phyloP scores from a whole-genome alignment of 2,329 filamentous ascomycete species.

The Lachnellula arida region DNA sequence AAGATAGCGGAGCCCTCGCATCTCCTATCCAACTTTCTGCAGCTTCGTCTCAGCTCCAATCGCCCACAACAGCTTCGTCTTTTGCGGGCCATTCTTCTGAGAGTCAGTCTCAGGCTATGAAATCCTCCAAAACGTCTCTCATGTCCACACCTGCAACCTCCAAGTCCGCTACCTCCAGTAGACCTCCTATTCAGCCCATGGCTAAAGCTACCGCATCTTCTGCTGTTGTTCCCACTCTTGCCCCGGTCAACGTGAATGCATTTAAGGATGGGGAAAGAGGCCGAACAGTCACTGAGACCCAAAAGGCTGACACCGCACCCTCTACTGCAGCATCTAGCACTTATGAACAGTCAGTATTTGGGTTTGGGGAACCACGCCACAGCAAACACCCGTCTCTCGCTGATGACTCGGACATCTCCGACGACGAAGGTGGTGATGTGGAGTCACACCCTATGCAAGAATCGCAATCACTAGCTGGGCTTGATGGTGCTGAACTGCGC shows the following conservation, averaged over 20 bases:
- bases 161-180: conserved; percentile 25
- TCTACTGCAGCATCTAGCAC: conserved; percentile 2
- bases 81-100: conserved; percentile 27
- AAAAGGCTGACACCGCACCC: conserved; percentile 14
- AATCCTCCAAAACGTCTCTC: conserved; percentile 30
- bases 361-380: conserved; percentile 16
- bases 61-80: conserved; percentile 26
- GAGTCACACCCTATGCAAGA: conserved; percentile 5
- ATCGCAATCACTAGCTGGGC: conserved; percentile 9
- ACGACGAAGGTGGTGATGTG: conserved; percentile 14
- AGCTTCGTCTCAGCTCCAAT: conserved; percentile 30
- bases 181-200: conserved; percentile 28
- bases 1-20: conserved; percentile 35
- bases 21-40: conserved; percentile 30
- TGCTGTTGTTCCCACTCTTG: conserved; percentile 38
- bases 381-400: conserved; percentile 11
- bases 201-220: conserved; percentile 29
- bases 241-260: conserved; percentile 46
- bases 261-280: conserved; percentile 45
- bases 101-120: conserved; percentile 27
- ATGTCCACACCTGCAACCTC: conserved; percentile 25
- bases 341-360: conserved; percentile 15
- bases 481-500: conserved; percentile 24
- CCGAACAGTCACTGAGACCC: conserved; percentile 31
- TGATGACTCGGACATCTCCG: conserved; percentile 21